Evolutionary conservation across 2,329 filamentous ascomycete species (phyloP), one percentile per base, ranked within the genome.

Genomic region (Colletotrichum ledebouriae): DNA sequence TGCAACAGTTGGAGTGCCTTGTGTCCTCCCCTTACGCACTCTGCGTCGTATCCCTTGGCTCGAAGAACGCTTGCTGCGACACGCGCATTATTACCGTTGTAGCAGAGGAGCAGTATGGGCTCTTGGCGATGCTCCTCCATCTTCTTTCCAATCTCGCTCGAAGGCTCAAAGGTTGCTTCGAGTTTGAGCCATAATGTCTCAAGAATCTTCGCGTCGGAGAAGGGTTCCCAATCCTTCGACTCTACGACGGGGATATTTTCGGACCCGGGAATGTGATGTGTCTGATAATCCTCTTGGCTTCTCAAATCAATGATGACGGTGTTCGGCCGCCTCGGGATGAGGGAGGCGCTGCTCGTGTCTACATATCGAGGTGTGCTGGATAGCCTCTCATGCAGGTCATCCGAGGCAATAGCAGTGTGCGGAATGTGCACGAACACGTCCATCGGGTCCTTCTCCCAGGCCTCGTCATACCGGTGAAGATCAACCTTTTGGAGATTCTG

Each of bases 41-140:
- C 80, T 1, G 84, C 83, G 63, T 80, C 78, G 25, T 82, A 76
- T 0, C 82, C 84, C 70, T 84, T 85, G 0, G 83, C 84, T 5
- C 85, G 78, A 55, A 88, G 73, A 3, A 88, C 80, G 60, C 85
- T 87, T 2, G 84, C 84, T 3, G 85, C 86, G 5, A 88, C 80
- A 0, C 86, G 79, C 4, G 86, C 80, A 34, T 82, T 84, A 65
- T 89, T 85, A 3, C 86, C 86, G 53, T 86, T 78, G 59, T 87
- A 87, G 73, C 86, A 88, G 10, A 86, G 73, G 10, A 87, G 71
- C 11, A 88, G 72, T 12, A 85, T 73, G 6, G 78, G 78, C 62
- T 78, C 79, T 22, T 71, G 20, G 0, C 78, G 12, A 1, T 74
- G 71, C 12, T 69, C 49, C 10, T 67, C 57, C 0, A 75, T 72